Conservation (phyloP, 148 eudicot genomes). For the Silene latifolia region DNA sequence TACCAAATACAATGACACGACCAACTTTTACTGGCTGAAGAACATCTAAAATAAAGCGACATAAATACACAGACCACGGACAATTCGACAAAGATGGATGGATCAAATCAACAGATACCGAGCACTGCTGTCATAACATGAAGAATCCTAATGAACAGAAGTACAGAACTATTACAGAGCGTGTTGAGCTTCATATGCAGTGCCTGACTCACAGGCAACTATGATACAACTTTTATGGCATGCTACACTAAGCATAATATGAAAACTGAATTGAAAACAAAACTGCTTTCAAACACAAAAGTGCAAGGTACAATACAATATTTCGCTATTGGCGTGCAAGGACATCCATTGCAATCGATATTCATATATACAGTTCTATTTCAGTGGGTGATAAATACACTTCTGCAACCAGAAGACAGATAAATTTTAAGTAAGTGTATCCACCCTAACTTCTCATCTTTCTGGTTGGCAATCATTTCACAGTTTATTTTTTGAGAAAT, state of each 20-base stretch:
- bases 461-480: not conserved
- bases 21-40: not conserved
- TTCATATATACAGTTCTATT: not conserved
- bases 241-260: not conserved
- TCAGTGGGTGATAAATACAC: not conserved
- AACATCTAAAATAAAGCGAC: not conserved
- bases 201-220: constrained; percentile 4
- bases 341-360: not conserved
- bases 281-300: not conserved
- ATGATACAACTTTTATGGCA: not conserved
- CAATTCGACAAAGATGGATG: not conserved
- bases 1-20: constrained; percentile 15
- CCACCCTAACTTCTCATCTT: not conserved
- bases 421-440: not conserved
- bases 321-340: not conserved
- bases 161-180: not conserved
- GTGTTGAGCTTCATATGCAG: not conserved
- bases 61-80: not conserved
- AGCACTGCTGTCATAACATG: not conserved
- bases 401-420: not conserved
- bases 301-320: not conserved
- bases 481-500: not conserved
- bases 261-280: not conserved
- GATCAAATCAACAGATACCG: constrained; percentile 4
- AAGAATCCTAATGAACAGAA: not conserved